Evolutionary conservation across 768 basidiomycete species (phyloP), one percentile per base, ranked within the genome.

Genomic region (Tulasnella sp.): DNA sequence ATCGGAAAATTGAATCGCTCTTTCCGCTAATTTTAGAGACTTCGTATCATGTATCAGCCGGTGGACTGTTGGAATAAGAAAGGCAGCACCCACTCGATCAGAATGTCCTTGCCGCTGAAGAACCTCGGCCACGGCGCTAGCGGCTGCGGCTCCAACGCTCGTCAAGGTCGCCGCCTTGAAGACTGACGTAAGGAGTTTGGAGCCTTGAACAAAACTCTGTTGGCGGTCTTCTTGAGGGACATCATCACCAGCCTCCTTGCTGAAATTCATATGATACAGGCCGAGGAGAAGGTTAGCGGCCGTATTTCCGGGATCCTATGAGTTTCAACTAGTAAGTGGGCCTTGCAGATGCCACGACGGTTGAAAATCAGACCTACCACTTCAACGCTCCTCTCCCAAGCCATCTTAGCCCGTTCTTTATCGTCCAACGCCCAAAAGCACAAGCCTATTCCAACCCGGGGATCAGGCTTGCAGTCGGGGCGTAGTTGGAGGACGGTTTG

Each of bases 1-100:
- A 83, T 99, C 97, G 0, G 97, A 94, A 84, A 94, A 98, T 84
- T 98, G 96, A 58, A 99, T 92, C 0, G 96, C 93, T 76, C 96
- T 91, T 84, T 99, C 98, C 34, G 96, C 96, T 28, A 99, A 88
- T 88, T 99, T 99, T 69, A 97, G 85, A 0, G 96, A 95, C 92
- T 96, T 79, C 0, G 72, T 20, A 5, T 7, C 7, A 44, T 1
- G 31, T 54, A 44, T 31, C 50, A 54, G 28, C 28, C 69, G 22
- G 5, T 44, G 44, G 24, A 34, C 22, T 20, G 34, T 44, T n/a
- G 48, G 54, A 69, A 42, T 9, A 31, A 76, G 1, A 18, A 2
- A 34, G 69, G 37, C 28, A 44, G 31, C 5, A 85, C 88, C 54
- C 81, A 92, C 95, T 82, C 90, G 89, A 81, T 89, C 87, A 72